A percentile compares a stretch with the other conserved stretches of the same genome.
Evolutionary conservation across 139 green algal genomes (phyloP).

Genomic region (Coccomyxa sp.): DNA sequence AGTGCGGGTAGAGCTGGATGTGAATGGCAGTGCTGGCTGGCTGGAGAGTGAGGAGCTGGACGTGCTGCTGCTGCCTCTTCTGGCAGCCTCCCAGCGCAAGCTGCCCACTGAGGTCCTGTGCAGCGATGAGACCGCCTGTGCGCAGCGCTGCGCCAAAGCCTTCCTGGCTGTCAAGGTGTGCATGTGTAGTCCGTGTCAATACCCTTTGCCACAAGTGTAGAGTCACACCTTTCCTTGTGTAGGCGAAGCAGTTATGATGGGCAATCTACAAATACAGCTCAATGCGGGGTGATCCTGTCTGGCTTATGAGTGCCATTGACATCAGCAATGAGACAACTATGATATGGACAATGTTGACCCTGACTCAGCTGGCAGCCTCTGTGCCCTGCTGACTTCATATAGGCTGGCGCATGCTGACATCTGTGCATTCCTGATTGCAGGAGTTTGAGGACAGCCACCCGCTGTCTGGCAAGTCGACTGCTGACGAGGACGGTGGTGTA

Average conservation of each 20-base stretch:
- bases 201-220: no score
- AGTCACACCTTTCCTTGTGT: no score
- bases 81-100: neutral
- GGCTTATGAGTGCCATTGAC: no score
- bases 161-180: conserved; percentile 44
- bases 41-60: neutral
- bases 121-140: conserved; percentile 30
- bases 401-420: neutral
- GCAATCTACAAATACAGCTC: no score
- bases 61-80: neutral
- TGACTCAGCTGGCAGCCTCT: no score
- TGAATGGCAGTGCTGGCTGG: neutral
- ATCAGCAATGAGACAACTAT: no score
- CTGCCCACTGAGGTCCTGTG: conserved; percentile 2
- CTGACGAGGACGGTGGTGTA: neutral
- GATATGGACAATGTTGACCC: no score
- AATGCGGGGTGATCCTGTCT: no score
- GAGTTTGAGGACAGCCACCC: conserved; percentile 14
- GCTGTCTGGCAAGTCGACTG: neutral
- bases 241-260: no score
- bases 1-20: conserved; percentile 6
- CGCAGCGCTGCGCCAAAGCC: conserved; percentile 45
- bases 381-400: no score
- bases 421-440: neutral
- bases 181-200: no score